phyloP scores from a whole-genome alignment of 2,329 filamentous ascomycete genomes.

The Tolypocladium endophyticum region DNA sequence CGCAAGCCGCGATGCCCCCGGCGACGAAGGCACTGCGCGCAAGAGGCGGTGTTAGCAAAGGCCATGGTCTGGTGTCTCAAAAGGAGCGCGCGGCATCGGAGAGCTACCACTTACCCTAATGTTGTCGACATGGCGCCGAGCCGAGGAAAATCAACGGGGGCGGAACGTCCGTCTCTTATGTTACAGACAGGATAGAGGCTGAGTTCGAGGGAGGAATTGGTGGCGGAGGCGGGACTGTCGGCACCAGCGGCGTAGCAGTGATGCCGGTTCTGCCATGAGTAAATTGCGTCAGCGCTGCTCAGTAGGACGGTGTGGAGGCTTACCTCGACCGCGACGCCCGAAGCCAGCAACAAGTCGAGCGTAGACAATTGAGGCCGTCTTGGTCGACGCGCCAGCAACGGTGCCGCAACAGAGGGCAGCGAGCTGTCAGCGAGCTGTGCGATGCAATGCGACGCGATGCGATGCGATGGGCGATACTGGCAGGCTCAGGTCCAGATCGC shows the following conservation, averaged over 20 bases:
- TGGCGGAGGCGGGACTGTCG: neutral
- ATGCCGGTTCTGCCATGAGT: neutral
- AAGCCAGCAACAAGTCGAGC: neutral
- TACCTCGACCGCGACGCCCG: neutral
- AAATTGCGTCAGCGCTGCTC: neutral
- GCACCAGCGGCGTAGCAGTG: neutral
- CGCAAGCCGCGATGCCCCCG: slow-evolving; percentile 91
- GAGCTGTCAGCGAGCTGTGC: neutral
- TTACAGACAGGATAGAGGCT: neutral
- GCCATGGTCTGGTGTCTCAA: slow-evolving; percentile 2
- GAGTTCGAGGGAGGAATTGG: neutral
- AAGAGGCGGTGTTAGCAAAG: slow-evolving; percentile 6
- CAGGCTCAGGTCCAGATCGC: neutral
- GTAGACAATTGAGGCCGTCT: neutral
- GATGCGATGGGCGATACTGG: neutral
- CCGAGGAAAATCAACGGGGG: neutral
- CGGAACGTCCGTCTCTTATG: neutral
- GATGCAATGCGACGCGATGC: neutral
- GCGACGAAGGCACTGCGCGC: slow-evolving; percentile 71
- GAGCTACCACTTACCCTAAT: slow-evolving; percentile 20
- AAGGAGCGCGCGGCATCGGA: neutral
- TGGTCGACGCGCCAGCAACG: neutral
- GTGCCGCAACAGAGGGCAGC: neutral
- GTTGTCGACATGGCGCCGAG: slow-evolving; percentile 20
- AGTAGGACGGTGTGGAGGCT: neutral